A percentile compares a stretch with the other conserved stretches of the same genome.
These are phyloP conservation scores for Ramaria sp. DNA, from an alignment of 768 basidiomycete genomes.

Conservation along the genomic window DNA sequence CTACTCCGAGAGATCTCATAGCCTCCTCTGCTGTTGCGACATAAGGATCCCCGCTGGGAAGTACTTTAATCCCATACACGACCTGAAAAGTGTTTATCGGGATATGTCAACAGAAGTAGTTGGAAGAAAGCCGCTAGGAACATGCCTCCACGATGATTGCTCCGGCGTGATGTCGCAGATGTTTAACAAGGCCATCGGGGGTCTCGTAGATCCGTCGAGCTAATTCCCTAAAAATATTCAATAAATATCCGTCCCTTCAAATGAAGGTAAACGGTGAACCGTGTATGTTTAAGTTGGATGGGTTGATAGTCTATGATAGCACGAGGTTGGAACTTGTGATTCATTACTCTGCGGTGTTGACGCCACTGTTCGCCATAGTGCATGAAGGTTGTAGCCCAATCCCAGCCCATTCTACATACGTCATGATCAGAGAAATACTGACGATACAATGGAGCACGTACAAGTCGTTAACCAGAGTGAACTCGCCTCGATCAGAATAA, in stretches of 20 bases:
- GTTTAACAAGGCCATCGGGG: conserved; percentile 25
- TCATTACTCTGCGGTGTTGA: conserved; percentile 40
- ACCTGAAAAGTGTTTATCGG: conserved; percentile 18
- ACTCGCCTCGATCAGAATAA: conserved; percentile 1
- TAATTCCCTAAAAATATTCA: conserved; percentile 18
- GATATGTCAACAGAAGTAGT: no score
- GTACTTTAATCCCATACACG: conserved; percentile 37
- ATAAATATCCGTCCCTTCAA: not conserved
- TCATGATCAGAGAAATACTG: conserved; percentile 9
- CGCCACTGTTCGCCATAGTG: conserved; percentile 26
- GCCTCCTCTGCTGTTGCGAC: conserved; percentile 42
- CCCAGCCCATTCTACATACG: conserved; percentile 23
- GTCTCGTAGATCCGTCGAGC: conserved; percentile 33
- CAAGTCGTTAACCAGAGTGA: not conserved
- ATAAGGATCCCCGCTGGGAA: conserved; percentile 29
- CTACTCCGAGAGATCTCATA: conserved; percentile 38
- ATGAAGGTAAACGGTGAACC: conserved; percentile 11
- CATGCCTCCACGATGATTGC: conserved; percentile 4
- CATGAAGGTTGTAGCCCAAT: conserved; percentile 39
- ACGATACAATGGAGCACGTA: not conserved
- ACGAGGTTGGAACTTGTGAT: conserved; percentile 38
- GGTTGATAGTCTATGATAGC: conserved; percentile 31
- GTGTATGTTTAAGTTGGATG: conserved; percentile 33
- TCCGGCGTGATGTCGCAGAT: not conserved
- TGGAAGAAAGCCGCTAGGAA: no score